phyloP scores from a whole-genome alignment of 108 stramenopile genomes.

The Cyclotella sp. region DNA sequence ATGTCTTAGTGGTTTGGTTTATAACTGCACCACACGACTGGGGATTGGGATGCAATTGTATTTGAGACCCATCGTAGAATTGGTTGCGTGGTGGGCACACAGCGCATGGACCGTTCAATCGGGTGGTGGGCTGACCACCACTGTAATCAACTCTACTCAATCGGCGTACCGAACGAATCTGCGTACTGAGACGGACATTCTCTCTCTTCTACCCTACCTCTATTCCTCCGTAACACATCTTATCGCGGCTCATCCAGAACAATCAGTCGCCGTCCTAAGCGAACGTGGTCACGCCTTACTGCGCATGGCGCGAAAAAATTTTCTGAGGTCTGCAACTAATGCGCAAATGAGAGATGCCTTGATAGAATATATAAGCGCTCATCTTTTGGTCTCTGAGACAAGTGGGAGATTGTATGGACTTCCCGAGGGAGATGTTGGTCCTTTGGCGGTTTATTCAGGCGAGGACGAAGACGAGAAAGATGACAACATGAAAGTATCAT shows the following conservation, averaged over 20 bases:
- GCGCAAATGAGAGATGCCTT: constrained; percentile 54
- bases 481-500: background rate
- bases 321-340: constrained; percentile 17
- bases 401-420: constrained; percentile 49
- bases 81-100: constrained; percentile 64
- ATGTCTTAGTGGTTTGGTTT: constrained; percentile 40
- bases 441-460: constrained; percentile 15
- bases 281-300: constrained; percentile 56
- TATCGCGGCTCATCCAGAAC: constrained; percentile 53
- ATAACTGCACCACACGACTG: constrained; percentile 43
- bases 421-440: constrained; percentile 48
- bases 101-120: constrained; percentile 25
- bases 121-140: constrained; percentile 14
- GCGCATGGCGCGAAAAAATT: constrained; percentile 59
- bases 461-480: background rate
- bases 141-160: constrained; percentile 12
- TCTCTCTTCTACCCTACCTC: constrained; percentile 46
- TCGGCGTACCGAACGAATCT: background rate
- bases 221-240: constrained; percentile 52
- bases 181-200: constrained; percentile 33
- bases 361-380: constrained; percentile 61
- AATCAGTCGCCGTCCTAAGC: constrained; percentile 37
- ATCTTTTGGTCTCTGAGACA: constrained; percentile 64
- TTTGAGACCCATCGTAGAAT: constrained; percentile 51
- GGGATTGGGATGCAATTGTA: constrained; percentile 68